Evolutionary conservation across 2,329 filamentous ascomycete genomes (phyloP).

Genomic region (Macrophomina tecta): DNA sequence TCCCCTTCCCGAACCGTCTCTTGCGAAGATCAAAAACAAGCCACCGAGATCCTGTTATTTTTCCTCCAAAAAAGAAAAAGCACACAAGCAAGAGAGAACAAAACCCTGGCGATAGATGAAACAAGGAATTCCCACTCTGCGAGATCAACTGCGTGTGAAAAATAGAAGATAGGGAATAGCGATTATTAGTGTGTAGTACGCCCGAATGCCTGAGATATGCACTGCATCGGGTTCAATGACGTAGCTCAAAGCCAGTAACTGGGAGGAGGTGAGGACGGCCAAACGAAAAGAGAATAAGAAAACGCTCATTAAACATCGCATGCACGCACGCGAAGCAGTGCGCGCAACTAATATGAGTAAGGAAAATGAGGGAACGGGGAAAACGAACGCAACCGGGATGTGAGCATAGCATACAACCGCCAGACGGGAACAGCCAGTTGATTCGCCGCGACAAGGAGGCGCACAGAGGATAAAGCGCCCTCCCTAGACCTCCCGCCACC

Average conservation of each 20-base stretch:
- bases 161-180: slow-evolving; percentile 14
- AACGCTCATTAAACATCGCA: slow-evolving; percentile 27
- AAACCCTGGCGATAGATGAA: slow-evolving; percentile 13
- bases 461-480: neutral
- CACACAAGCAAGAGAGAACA: no score
- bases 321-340: slow-evolving; percentile 21
- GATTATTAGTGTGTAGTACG: slow-evolving; percentile 18
- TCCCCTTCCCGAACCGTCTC: slow-evolving; percentile 2
- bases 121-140: slow-evolving; percentile 18
- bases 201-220: neutral
- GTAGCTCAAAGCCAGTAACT: neutral
- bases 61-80: slow-evolving; percentile 21
- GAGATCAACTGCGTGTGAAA: slow-evolving; percentile 18
- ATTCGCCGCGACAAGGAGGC: neutral
- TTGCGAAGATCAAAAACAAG: slow-evolving; percentile 13
- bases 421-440: slow-evolving; percentile 6
- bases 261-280: slow-evolving; percentile 8
- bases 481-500: neutral
- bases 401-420: slow-evolving; percentile 11
- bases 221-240: neutral
- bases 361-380: slow-evolving; percentile 9
- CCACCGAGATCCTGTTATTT: slow-evolving; percentile 4
- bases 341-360: slow-evolving; percentile 13
- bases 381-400: slow-evolving; percentile 14
- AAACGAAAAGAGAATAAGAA: slow-evolving; percentile 10